phyloP scores from a whole-genome alignment of 2,329 filamentous ascomycete genomes.

The Gnomoniopsis sp. region DNA sequence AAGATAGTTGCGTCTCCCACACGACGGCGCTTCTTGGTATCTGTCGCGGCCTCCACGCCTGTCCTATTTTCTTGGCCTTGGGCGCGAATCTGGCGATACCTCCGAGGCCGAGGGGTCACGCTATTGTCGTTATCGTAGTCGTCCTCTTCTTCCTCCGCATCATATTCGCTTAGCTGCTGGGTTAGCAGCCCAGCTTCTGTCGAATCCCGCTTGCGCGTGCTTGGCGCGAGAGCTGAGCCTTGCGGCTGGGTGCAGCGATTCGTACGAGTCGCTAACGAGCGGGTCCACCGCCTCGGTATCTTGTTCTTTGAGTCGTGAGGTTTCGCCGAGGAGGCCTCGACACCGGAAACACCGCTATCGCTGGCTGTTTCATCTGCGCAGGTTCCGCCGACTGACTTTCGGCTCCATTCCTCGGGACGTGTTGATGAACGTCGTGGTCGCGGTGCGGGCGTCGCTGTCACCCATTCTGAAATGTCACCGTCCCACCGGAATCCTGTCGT shows the following conservation, averaged over 20 bases:
- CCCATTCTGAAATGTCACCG: constrained; percentile 36
- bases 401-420: too few species aligned
- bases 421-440: not conserved
- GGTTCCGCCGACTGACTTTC: not conserved
- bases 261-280: not conserved
- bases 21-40: constrained; percentile 10
- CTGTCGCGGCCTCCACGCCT: not conserved
- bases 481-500: constrained; percentile 32
- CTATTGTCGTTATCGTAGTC: not conserved
- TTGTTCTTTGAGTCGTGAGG: not conserved
- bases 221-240: not conserved
- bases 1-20: constrained; percentile 1
- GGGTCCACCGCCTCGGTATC: constrained; percentile 4
- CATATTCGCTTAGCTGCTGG: not conserved
- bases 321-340: constrained; percentile 1
- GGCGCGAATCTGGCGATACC: not conserved
- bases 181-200: constrained; percentile 1
- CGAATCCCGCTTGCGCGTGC: constrained; percentile 5
- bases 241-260: not conserved
- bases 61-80: constrained; percentile 1
- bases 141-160: not conserved
- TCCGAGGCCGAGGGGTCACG: not conserved
- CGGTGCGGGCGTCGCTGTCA: constrained; percentile 21
- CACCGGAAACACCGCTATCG: not conserved
- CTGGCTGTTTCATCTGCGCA: not conserved